Base-by-base conservation (phyloP, 2,329 filamentous ascomycete genomes). In the Fusarium mangiferae region DNA sequence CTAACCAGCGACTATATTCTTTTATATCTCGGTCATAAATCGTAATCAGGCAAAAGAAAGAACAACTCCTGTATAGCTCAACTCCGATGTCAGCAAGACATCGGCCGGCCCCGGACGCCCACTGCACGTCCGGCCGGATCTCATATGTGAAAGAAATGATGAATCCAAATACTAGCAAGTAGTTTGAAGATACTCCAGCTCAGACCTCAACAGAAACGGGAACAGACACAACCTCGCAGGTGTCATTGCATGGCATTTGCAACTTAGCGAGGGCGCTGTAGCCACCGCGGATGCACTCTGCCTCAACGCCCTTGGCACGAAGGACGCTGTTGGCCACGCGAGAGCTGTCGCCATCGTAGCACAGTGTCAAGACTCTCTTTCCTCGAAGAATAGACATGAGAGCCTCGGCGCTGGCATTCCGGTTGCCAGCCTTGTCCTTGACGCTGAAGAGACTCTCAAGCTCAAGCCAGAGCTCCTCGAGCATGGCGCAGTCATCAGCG, bases 321-420 rank as follows among this genome's bases (percentile, higher is more conserved):
- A 90, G 78, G 7, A 90, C 83, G 62, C 87, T 88, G 30, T 86
- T 86, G n/a, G 87, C 87, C 17, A 90, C 84, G 8, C 88, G 81
- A 11, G 88, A 83, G 24, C 85, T 87, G 59, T 90, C 87, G 6
- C 88, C 88, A 57, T 87, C 81, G 60, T 89, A 89, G 73, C 87
- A 89, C 17, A 88, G 74, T 17, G 88, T 79, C 26, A 89, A 73
- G 15, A 88, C 80, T 33, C 81, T 83, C 57, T 83, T 83, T 12
- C 78, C 80, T 26, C 76, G 73, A 15, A 85, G 74, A 5, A 80
- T 73, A 5, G 74, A 72, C 64, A 80, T 72, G 24, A 82, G 58
- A 26, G 73, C 73, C 51, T 78, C 78, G 1, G 79, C 79, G 7
- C 76, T 77, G 8, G 74, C 56, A 55, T 80, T 79, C 18, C 78